Evolutionary conservation across 768 basidiomycete species (phyloP), one percentile per base, ranked within the genome.

Genomic region (button mushroom (Agaricus bisporus)): DNA sequence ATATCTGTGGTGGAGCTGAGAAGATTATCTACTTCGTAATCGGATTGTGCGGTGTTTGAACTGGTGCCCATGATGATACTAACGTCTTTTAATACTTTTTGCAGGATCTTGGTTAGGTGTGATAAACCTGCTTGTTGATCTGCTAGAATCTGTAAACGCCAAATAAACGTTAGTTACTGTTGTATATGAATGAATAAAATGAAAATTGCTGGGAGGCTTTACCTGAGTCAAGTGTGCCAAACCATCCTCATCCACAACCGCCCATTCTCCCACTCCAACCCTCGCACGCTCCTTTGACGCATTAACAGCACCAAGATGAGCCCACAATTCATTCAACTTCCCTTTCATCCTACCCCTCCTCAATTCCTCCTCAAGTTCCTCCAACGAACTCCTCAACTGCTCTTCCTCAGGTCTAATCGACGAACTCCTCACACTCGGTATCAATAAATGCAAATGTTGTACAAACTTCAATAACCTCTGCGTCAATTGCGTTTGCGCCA

Each of bases 181-280:
- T 54, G 42, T 43, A n/a, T 25, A 57, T 43, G 35, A 8, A 20
- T 47, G 44, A 25, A 9, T 47, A 48, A 51, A 35, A 47, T 15
- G 26, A 56, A 48, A 3, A 56, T 1, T 32, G 14, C 44, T 51
- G 63, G 22, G 22, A 1, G 22, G 22, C 22, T 74, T 15, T 54
- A 88, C 88, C 77, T 87, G 83, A 3, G 83, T 73, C 51, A 94
- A 82, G 65, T 88, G 83, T 44, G 80, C 73, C 51, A 94, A 68
- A 1, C 91, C 91, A 1, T 91, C 88, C 61, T 90, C 88, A 64
- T 94, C 91, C 2, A 88, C 86, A n/a, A 92, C 88, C 0, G 82
- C 79, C 89, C 89, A 91, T 60, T 84, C 86, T 22, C 61, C 66
- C 1, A 73, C 75, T 14, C 74, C 76, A 11, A 62, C 60, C 28